Percentiles rank a stretch among this genome's conserved stretches.
Evolutionary conservation across 2,329 filamentous ascomycete species (phyloP).

Genomic region (Penicillium hesseltinei): DNA sequence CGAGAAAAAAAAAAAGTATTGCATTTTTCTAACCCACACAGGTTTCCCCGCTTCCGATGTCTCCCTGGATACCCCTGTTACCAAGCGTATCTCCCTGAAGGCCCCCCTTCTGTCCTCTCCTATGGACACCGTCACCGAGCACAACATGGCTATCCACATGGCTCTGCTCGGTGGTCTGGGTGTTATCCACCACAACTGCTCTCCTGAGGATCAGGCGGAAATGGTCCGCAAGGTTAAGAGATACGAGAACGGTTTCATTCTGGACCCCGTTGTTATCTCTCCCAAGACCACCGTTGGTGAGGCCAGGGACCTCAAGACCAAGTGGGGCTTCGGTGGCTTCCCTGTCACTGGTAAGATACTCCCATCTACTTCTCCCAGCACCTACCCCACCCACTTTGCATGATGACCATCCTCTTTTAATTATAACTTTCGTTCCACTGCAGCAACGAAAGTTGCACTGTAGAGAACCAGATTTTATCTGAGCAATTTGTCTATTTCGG

Average conservation of each 20-base stretch:
- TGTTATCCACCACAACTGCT: constrained; percentile 99
- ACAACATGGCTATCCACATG: constrained; percentile 98
- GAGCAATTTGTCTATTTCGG: constrained; percentile 33
- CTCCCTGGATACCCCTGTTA: constrained; percentile 82
- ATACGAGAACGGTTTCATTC: constrained; percentile 98
- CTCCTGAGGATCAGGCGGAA: constrained; percentile 92
- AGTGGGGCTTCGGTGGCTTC: constrained; percentile 98
- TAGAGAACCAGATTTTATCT: constrained; percentile 64
- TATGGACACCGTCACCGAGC: constrained; percentile 99
- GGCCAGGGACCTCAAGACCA: constrained; percentile 88
- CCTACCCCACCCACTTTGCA: constrained; percentile 40
- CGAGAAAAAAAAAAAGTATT: not conserved
- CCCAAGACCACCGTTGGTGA: constrained; percentile 85
- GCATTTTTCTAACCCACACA: constrained; percentile 26
- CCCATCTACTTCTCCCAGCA: constrained; percentile 5
- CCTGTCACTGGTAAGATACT: constrained; percentile 85
- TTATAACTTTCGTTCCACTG: constrained; percentile 99
- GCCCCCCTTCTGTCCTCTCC: constrained; percentile 95
- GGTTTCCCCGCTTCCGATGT: constrained; percentile 91
- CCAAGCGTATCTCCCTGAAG: constrained; percentile 93
- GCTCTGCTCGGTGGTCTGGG: constrained; percentile 57
- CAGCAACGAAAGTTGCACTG: constrained; percentile 83
- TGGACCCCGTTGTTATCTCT: constrained; percentile 89
- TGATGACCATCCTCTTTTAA: constrained; percentile 66
- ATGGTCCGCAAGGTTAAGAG: constrained; percentile 99